phyloP scores from a whole-genome alignment of 306 rosid species.

The Sicyos edulis region DNA sequence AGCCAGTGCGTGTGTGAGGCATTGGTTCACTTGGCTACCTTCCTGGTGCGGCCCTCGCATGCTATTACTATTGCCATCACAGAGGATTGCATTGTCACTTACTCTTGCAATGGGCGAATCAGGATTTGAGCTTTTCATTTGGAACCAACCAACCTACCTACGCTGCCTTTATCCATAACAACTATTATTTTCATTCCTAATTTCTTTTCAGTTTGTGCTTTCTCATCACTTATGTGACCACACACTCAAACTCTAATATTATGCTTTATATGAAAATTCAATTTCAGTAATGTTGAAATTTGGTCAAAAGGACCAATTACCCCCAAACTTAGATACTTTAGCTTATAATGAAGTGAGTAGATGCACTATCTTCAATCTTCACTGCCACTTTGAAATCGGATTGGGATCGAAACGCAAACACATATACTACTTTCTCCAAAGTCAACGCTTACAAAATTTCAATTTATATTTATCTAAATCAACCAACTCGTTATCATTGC shows the following conservation, averaged over 20 bases:
- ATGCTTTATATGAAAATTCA: not conserved
- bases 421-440: not conserved
- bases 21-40: slow-evolving; percentile 54
- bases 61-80: slow-evolving; percentile 41
- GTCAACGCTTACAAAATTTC: not conserved
- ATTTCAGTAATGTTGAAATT: not conserved
- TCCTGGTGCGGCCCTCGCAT: slow-evolving; percentile 58
- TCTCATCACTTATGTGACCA: not conserved
- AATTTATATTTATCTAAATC: too few species aligned
- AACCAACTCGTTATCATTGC: too few species aligned
- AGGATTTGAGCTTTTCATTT: not conserved
- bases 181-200: not conserved
- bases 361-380: too few species aligned
- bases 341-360: not conserved
- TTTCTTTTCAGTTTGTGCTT: not conserved
- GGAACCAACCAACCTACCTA: not conserved
- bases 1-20: slow-evolving; percentile 60
- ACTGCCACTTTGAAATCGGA: not conserved
- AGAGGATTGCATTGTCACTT: slow-evolving; percentile 44
- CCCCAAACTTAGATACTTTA: not conserved
- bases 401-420: not conserved
- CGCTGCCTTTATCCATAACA: slow-evolving; percentile 6
- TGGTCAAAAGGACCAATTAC: not conserved
- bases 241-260: not conserved
- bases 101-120: slow-evolving; percentile 49